These are phyloP conservation scores for Pythium pectinolyticum DNA, from an alignment of 352 stramenopile species.

Conservation along the genomic window DNA sequence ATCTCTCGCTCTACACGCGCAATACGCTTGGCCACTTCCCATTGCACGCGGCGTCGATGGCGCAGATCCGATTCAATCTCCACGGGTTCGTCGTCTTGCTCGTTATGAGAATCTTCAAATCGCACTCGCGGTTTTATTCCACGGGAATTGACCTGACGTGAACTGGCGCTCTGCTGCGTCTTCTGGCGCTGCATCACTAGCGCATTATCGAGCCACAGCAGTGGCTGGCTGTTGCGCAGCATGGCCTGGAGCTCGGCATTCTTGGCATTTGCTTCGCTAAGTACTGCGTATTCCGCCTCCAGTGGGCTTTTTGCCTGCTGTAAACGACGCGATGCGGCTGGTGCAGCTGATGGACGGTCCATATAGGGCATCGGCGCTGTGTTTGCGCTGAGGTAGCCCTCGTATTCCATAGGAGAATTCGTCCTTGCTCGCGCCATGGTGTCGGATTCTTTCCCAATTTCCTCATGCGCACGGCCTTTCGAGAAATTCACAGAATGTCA, in stretches of 20 bases:
- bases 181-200: slow-evolving; percentile 42
- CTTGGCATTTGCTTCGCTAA: slow-evolving; percentile 49
- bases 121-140: neutral
- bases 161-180: neutral
- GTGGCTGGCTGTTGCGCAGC: slow-evolving; percentile 47
- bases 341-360: neutral
- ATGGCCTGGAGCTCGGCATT: slow-evolving; percentile 47
- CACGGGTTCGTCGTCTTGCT: slow-evolving; percentile 7
- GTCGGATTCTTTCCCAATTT: neutral
- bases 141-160: too few relatives aligned
- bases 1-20: slow-evolving; percentile 67
- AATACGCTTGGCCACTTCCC: slow-evolving; percentile 71
- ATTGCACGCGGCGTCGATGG: slow-evolving; percentile 51
- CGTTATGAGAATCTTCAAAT: too few relatives aligned
- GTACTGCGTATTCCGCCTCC: slow-evolving; percentile 54
- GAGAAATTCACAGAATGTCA: neutral
- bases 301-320: slow-evolving; percentile 19
- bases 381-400: too few relatives aligned
- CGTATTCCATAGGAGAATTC: too few relatives aligned
- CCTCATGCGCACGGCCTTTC: neutral
- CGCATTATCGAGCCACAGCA: slow-evolving; percentile 52
- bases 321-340: slow-evolving; percentile 1
- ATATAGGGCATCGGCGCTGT: neutral
- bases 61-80: slow-evolving; percentile 37
- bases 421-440: neutral